Base-by-base conservation (phyloP, 345 rosid species). In the Melaleuca alternifolia region DNA sequence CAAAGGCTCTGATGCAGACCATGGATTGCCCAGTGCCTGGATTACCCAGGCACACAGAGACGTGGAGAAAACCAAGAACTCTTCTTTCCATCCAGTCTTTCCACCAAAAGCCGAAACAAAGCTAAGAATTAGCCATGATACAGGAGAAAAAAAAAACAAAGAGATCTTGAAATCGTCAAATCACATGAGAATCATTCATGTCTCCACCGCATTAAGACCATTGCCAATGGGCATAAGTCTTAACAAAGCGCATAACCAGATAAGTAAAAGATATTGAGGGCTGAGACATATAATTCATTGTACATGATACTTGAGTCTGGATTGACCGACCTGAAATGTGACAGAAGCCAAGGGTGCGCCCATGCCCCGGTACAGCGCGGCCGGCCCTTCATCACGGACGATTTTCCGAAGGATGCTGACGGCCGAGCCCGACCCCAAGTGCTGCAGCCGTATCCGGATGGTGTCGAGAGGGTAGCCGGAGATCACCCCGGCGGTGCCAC, bases 401-500 rank as follows among this genome's bases (percentile, higher is more conserved):
- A 93, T 85, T 13, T 89, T 88, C 53, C 95, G 93, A 51, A 97
- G 94, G 88, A 96, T 94, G 87, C 89, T 71, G 41, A 92, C 56
- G 87, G 99, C 98, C 4, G 99, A 96, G n/a, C 84, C 86, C 50
- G 89, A 87, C 77, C 91, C 93, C 1, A 94, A 89, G 76, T 89
- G 92, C 84, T 97, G 99, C 84, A 91, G 99, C 71, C 96, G 90
- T 51, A 96, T 93, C 41, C 99, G 92, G 16, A 95, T 88, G 7
- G 99, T 95, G 86, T 97, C 99, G 48, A 97, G 94, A 0, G 99
- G 99, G 86, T 96, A 97, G 0, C 99, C 99, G 7, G 98, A 92
- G 87, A 97, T 50, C 14, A 97, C 93, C 3, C 99, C 99, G n/a
- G 99, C 99, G 26, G 93, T 90, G 87, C 99, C 99, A 41, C 99